Evolutionary conservation across 2,329 filamentous ascomycete genomes (phyloP).

Genomic region (Leptographium wingfieldii): DNA sequence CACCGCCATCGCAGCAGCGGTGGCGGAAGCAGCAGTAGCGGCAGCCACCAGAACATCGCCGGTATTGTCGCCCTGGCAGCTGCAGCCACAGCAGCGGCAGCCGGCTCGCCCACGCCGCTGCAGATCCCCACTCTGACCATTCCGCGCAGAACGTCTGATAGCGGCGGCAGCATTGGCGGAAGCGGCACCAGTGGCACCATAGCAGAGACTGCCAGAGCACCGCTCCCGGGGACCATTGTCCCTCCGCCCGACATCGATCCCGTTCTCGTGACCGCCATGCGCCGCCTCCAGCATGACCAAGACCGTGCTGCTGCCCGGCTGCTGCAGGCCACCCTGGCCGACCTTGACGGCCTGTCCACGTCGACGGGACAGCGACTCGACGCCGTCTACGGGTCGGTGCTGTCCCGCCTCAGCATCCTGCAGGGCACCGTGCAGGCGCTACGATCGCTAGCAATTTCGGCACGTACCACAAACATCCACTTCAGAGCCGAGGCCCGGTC

Average conservation of each 20-base stretch:
- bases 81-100: background rate
- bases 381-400: slow-evolving; percentile 59
- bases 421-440: slow-evolving; percentile 52
- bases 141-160: background rate
- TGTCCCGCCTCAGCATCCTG: slow-evolving; percentile 54
- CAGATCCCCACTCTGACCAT: background rate
- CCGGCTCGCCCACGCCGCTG: slow-evolving; percentile 1
- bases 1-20: background rate
- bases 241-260: background rate
- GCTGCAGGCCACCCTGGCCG: slow-evolving; percentile 5
- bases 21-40: background rate
- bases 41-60: background rate
- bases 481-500: slow-evolving; percentile 49
- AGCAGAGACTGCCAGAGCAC: background rate
- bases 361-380: slow-evolving; percentile 54
- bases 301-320: slow-evolving; percentile 6
- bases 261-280: slow-evolving; percentile 3
- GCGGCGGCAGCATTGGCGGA: background rate
- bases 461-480: slow-evolving; percentile 40
- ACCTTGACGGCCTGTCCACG: slow-evolving; percentile 28
- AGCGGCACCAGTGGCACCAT: background rate
- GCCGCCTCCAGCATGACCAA: slow-evolving; percentile 5
- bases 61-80: slow-evolving; percentile 8
- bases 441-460: slow-evolving; percentile 52
- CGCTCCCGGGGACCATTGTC: slow-evolving; percentile 2